A percentile compares a stretch with the other conserved stretches of the same genome.
Conservation (phyloP, 805 yeast genomes). For the Saccharomycopsis sp. region DNA sequence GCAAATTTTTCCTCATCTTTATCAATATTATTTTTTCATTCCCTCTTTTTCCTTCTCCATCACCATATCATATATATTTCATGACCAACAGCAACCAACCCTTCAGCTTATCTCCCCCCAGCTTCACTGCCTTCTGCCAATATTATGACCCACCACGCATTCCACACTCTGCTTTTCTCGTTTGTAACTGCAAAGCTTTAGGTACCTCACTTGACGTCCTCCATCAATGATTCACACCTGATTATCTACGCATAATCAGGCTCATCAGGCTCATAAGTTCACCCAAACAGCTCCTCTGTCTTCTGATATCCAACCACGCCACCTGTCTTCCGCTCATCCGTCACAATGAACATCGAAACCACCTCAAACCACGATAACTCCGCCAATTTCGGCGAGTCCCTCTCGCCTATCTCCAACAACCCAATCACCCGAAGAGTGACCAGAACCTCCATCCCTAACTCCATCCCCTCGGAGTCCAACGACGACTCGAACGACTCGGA, state of each 20-base stretch:
- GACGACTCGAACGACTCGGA: constrained; percentile 68
- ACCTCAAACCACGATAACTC: neutral
- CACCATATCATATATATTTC: no score
- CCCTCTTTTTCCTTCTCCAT: no score
- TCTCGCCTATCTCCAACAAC: neutral
- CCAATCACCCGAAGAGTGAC: constrained; percentile 22
- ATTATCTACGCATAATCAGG: no score
- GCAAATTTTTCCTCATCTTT: no score
- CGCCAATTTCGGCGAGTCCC: neutral
- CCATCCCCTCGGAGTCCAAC: constrained; percentile 33
- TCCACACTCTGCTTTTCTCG: neutral
- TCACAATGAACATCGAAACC: neutral
- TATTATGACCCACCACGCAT: neutral
- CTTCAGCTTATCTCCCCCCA: no score
- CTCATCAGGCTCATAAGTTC: no score
- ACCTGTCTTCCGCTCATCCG: no score
- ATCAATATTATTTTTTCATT: no score
- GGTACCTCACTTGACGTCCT: neutral
- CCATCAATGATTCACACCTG: neutral
- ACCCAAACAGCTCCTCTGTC: no score
- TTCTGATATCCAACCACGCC: no score
- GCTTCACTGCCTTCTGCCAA: no score
- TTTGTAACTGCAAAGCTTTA: neutral
- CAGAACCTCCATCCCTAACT: constrained; percentile 38
- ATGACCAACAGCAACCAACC: no score